Evolutionary conservation across 306 rosid genomes (phyloP), one percentile per base, ranked within the genome.

Genomic region (Quercus berberidifolia): DNA sequence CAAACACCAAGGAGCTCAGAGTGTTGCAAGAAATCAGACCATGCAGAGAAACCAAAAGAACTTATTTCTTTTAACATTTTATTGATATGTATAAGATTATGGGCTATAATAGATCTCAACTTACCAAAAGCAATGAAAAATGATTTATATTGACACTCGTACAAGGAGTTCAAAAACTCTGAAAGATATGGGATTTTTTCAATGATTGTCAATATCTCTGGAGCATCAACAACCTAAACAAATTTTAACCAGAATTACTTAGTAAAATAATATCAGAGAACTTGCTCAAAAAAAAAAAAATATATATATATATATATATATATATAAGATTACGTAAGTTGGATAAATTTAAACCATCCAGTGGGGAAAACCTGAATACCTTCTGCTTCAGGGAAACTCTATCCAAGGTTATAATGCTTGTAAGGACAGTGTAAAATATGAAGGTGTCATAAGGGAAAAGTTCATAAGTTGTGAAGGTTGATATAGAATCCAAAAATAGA

Each of bases 341-440:
- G 58, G 49, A 14, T 19, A 28, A 69, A 59, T 54, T 57, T 64
- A 14, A 74, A 79, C 43, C 28, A 49, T 18, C 65, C 25, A 14
- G 7, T 38, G 63, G 60, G 56, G 58, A 75, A 83, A 30, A 13
- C 43, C 49, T 26, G 12, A 15, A 49, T 82, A 91, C 99, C 99
- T 93, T 96, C 78, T 93, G 98, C 84, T 93, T 95, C 75, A 95
- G 70, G 79, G 96, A 91, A 85, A 95, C 99, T 87, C 99, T 86
- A 81, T 95, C 99, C 94, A 95, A 70, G 3, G 97, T 84, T 83
- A 96, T 96, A 80, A 96, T 87, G 89, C 99, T 96, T 5, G 99
- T 96, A 80, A 96, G 86, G 74, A 93, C 99, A 0, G 99, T 93
- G 85, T 95, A 95, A 78, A 95, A 93, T 82, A 93, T 93, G 80